These are phyloP conservation scores for Parmelia sp. DNA, from an alignment of 495 filamentous ascomycete genomes.

Conservation along the genomic window DNA sequence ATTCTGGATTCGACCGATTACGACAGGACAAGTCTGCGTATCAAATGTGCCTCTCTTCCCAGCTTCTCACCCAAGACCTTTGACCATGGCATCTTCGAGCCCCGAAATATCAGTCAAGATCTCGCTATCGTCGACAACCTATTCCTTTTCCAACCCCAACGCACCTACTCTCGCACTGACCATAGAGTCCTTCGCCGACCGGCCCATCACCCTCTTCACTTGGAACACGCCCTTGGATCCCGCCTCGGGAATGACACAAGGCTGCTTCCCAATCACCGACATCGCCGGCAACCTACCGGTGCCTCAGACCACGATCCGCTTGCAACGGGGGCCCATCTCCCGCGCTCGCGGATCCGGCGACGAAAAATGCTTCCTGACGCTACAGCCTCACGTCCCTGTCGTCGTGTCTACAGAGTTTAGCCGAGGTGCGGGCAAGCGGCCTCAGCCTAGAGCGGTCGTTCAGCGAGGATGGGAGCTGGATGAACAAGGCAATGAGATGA, in stretches of 20 bases:
- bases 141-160: constrained; percentile 15
- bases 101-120: constrained; percentile 13
- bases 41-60: background rate
- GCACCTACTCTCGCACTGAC: constrained; percentile 16
- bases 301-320: constrained; percentile 3
- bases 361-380: constrained; percentile 10
- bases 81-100: background rate
- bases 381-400: constrained; percentile 2
- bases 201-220: constrained; percentile 17
- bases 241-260: constrained; percentile 4
- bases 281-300: constrained; percentile 6
- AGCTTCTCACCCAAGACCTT: background rate
- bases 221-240: constrained; percentile 17
- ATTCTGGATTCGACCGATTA: no score
- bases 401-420: constrained; percentile 13
- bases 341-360: constrained; percentile 10
- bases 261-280: constrained; percentile 18
- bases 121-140: constrained; percentile 17
- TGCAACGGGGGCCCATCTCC: constrained; percentile 16
- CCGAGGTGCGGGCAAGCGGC: constrained; percentile 8
- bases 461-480: constrained; percentile 32
- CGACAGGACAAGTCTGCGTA: background rate
- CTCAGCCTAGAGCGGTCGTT: constrained; percentile 15
- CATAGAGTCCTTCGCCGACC: constrained; percentile 11
- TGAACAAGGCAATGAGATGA: constrained; percentile 17